A percentile compares a stretch with the other conserved stretches of the same genome.
Evolutionary conservation across 225 moss, liverwort and hornwort genomes (phyloP).

Genomic region (Asterella californica): DNA sequence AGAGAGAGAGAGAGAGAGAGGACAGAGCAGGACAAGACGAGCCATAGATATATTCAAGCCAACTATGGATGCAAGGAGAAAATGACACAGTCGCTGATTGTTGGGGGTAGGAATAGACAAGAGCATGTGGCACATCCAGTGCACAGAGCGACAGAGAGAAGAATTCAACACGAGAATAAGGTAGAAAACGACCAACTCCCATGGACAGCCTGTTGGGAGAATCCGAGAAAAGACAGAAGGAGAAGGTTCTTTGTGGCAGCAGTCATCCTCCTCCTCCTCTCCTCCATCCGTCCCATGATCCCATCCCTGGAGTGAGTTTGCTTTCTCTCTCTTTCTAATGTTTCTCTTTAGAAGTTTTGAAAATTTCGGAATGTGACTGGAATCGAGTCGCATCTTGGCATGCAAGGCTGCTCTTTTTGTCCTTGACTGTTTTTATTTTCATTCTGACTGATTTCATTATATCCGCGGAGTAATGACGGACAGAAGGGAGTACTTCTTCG

Average conservation of each 20-base stretch:
- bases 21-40: too few species aligned
- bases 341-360: too few species aligned
- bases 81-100: constrained; percentile 5
- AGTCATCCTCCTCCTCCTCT: neutral
- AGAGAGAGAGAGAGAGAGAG: neutral
- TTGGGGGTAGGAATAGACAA: neutral
- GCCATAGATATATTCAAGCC: neutral
- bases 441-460: too few species aligned
- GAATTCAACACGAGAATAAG: neutral
- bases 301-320: too few species aligned
- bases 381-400: neutral
- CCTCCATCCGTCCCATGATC: too few species aligned
- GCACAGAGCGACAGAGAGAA: neutral
- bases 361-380: neutral
- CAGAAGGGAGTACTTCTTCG: too few species aligned
- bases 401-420: neutral
- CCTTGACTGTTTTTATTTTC: neutral
- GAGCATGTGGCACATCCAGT: neutral
- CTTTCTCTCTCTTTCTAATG: neutral
- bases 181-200: neutral
- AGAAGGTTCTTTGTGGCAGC: constrained; percentile 2
- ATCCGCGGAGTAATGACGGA: too few species aligned
- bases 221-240: neutral
- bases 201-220: too few species aligned
- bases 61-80: neutral